Evolutionary conservation across 495 filamentous ascomycete species (phyloP).

Genomic region (Neurospora cerealis): DNA sequence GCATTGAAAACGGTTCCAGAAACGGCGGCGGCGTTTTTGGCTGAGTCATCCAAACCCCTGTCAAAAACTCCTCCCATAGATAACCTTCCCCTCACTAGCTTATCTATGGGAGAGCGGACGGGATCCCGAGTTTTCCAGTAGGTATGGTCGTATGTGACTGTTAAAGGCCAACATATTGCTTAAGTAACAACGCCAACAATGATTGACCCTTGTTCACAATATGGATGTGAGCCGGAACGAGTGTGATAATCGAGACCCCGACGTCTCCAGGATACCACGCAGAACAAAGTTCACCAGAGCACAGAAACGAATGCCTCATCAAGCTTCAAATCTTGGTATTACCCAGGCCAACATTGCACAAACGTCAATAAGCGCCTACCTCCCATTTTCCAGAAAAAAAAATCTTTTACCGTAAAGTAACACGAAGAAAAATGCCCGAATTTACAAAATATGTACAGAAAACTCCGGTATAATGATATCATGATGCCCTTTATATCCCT

Average conservation of each 20-base stretch:
- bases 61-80: too few species aligned
- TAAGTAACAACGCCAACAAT: background rate
- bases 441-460: background rate
- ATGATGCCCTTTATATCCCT: background rate
- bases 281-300: background rate
- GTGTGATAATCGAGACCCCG: background rate
- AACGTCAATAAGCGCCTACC: background rate
- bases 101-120: too few species aligned
- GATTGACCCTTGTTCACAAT: too few species aligned
- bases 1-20: too few species aligned
- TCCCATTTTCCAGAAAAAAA: background rate
- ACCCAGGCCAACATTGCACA: background rate
- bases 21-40: too few species aligned
- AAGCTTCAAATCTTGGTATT: background rate
- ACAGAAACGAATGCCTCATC: background rate
- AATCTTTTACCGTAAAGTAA: background rate
- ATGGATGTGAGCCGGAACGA: background rate
- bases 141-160: background rate
- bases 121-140: constrained; percentile 36
- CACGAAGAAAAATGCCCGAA: background rate
- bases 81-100: too few species aligned
- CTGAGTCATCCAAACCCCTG: too few species aligned
- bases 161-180: fast-evolving
- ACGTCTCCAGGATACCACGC: background rate
- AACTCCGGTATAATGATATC: background rate